These are phyloP conservation scores for Fusarium piperis DNA, from an alignment of 2,329 filamentous ascomycete species.

Conservation along the genomic window DNA sequence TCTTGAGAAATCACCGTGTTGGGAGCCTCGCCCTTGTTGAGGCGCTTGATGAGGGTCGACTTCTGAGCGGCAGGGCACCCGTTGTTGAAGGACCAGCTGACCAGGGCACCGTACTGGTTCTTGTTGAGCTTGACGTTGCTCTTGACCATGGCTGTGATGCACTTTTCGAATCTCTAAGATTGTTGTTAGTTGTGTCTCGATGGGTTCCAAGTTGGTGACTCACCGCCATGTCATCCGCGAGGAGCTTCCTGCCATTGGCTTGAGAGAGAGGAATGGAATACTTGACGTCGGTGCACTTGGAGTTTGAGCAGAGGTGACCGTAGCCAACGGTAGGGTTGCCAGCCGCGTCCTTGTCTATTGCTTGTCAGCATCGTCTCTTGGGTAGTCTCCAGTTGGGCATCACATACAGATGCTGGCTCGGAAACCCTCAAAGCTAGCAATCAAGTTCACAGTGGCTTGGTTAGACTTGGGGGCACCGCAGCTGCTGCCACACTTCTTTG, in stretches of 20 bases:
- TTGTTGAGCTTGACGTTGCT: conserved; percentile 45
- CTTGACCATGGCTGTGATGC: conserved; percentile 8
- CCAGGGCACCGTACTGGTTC: conserved; percentile 63
- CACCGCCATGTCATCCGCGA: conserved; percentile 40
- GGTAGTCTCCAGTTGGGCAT: not conserved
- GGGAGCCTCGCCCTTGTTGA: conserved; percentile 37
- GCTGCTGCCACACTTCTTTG: not conserved
- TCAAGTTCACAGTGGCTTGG: conserved; percentile 13
- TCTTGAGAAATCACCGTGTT: conserved; percentile 53
- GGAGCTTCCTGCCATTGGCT: conserved; percentile 51
- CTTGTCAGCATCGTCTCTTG: too few species aligned
- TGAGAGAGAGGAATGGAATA: conserved; percentile 57
- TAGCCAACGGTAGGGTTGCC: conserved; percentile 61
- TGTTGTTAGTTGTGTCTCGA: too few species aligned
- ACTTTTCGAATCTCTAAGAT: conserved; percentile 4
- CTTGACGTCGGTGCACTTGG: conserved; percentile 55
- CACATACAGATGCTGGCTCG: conserved; percentile 21
- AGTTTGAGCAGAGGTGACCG: conserved; percentile 57
- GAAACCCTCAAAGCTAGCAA: conserved; percentile 25
- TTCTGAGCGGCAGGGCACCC: conserved; percentile 52
- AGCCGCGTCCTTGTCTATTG: conserved; percentile 50
- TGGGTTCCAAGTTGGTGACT: not conserved
- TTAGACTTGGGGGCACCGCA: conserved; percentile 18
- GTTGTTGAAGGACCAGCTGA: conserved; percentile 62
- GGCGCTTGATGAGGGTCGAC: conserved; percentile 48